Conservation (phyloP, 2,329 filamentous ascomycete genomes). For the Daldinia sp. region DNA sequence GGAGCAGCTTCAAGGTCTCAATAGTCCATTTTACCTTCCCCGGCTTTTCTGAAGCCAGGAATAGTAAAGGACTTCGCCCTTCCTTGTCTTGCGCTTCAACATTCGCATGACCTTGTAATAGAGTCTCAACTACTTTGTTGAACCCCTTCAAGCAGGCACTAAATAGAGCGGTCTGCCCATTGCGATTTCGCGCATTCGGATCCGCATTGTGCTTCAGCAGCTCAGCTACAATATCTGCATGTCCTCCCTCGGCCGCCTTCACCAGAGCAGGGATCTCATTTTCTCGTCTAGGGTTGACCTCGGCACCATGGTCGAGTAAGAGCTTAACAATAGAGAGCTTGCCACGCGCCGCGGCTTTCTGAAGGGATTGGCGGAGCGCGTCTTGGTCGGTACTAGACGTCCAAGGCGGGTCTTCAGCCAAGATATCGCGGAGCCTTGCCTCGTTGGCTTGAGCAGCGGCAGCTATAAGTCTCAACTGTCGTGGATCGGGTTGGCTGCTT, state of each 20-base stretch:
- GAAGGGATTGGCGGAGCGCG: constrained; percentile 55
- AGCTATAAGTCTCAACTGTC: constrained; percentile 54
- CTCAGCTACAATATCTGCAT: constrained; percentile 52
- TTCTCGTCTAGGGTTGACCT: constrained; percentile 52
- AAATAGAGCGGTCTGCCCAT: constrained; percentile 55
- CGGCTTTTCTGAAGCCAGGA: constrained; percentile 54
- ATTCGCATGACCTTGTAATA: constrained; percentile 52
- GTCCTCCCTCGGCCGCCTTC: constrained; percentile 55
- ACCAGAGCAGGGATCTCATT: constrained; percentile 54
- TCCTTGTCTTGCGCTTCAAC: constrained; percentile 54
- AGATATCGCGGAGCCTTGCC: constrained; percentile 53
- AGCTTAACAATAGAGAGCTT: constrained; percentile 53
- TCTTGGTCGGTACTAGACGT: constrained; percentile 52
- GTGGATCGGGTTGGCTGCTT: constrained; percentile 55
- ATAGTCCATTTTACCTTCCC: constrained; percentile 52
- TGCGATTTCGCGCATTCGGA: constrained; percentile 51
- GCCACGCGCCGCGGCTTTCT: constrained; percentile 55
- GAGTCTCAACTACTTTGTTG: constrained; percentile 49
- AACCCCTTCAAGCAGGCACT: constrained; percentile 53
- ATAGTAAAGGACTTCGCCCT: constrained; percentile 54
- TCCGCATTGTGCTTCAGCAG: constrained; percentile 53
- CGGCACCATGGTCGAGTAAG: constrained; percentile 56
- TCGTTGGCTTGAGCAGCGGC: constrained; percentile 56
- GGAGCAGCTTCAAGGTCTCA: constrained; percentile 59
- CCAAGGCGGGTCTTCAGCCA: constrained; percentile 54